phyloP scores from a whole-genome alignment of 345 rosid genomes.

The Heritiera fomes region DNA sequence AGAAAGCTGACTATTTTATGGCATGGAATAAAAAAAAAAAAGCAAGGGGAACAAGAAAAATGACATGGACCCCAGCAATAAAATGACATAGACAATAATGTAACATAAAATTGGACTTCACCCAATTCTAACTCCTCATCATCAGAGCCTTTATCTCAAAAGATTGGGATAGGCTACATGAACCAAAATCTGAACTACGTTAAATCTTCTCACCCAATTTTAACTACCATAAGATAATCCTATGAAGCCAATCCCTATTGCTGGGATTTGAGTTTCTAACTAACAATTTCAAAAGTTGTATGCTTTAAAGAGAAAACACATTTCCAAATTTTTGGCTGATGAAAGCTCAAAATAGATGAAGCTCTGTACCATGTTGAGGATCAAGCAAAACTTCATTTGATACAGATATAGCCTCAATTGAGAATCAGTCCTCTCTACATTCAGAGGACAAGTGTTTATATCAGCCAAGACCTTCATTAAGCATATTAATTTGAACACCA shows the following conservation, averaged over 20 bases:
- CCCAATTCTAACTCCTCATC: background rate
- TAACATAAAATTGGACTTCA: background rate
- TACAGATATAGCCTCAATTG: slow-evolving; percentile 14
- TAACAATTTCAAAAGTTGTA: background rate
- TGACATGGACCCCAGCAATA: background rate
- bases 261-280: background rate
- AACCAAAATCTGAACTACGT: no score
- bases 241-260: background rate
- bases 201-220: background rate
- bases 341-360: background rate
- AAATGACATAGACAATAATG: background rate
- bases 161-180: no score
- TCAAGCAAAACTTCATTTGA: background rate
- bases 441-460: background rate
- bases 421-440: slow-evolving; percentile 13
- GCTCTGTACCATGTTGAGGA: background rate
- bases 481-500: background rate
- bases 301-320: background rate
- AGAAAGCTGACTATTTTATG: background rate
- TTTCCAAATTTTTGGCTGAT: background rate
- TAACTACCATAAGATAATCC: background rate
- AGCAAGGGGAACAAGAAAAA: background rate
- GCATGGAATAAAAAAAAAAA: background rate
- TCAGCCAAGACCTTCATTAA: background rate
- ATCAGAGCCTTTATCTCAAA: no score